A percentile compares a stretch with the other conserved stretches of the same genome.
phyloP scores from a whole-genome alignment of 148 eudicot genomes.

The Rhododendron simsii region DNA sequence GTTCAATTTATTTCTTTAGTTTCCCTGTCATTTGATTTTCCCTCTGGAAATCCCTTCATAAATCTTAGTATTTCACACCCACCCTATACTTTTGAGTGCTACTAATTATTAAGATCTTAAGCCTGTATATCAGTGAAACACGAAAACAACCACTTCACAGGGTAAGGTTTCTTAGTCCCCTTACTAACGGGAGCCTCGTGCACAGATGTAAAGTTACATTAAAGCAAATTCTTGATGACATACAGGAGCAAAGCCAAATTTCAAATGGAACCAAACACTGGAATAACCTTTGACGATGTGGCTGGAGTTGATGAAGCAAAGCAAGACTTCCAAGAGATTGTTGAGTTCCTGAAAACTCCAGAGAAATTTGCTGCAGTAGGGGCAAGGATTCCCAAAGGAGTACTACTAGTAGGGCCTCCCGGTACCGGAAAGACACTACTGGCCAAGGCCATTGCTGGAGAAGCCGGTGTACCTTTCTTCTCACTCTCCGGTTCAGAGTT shows the following conservation, averaged over 20 bases:
- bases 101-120: background rate
- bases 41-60: background rate
- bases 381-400: conserved; percentile 79
- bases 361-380: conserved; percentile 72
- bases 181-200: background rate
- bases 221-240: background rate
- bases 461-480: conserved; percentile 80
- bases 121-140: background rate
- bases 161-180: background rate
- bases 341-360: conserved; percentile 69
- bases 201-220: background rate
- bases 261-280: conserved; percentile 89
- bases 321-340: conserved; percentile 77
- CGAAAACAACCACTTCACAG: background rate
- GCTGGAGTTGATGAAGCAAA: conserved; percentile 94
- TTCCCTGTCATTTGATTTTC: background rate
- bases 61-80: background rate
- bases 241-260: conserved; percentile 90
- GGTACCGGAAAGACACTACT: conserved; percentile 81
- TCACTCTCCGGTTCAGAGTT: conserved; percentile 81
- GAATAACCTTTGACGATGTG: conserved; percentile 79
- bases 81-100: background rate
- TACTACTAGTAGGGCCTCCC: conserved; percentile 68
- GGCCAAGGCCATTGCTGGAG: conserved; percentile 87
- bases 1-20: background rate